phyloP scores from a whole-genome alignment of 768 basidiomycete species.

The Naganishia onofrii region DNA sequence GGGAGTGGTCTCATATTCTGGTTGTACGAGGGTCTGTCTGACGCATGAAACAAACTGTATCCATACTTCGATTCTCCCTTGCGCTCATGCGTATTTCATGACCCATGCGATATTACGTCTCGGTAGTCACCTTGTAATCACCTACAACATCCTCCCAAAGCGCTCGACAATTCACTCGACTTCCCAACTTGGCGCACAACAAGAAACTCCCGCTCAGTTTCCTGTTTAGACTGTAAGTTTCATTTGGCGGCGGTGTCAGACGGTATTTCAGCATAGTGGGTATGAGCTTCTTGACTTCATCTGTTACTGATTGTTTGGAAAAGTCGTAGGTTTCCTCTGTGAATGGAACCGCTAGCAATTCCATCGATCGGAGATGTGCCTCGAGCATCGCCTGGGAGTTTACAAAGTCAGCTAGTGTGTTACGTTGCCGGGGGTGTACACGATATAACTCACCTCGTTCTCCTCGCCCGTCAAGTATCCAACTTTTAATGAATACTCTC shows the following conservation, averaged over 20 bases:
- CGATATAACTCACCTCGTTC: conserved; percentile 61
- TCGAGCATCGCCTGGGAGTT: conserved; percentile 70
- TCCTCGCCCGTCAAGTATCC: conserved; percentile 90
- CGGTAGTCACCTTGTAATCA: conserved; percentile 46
- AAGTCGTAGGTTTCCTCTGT: conserved; percentile 76
- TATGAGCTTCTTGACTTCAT: conserved; percentile 72
- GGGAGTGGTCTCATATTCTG: neutral
- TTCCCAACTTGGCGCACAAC: conserved; percentile 62
- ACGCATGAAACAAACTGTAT: conserved; percentile 6
- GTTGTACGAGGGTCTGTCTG: conserved; percentile 10
- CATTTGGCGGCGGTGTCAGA: conserved; percentile 84
- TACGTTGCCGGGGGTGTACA: neutral
- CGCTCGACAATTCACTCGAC: conserved; percentile 67
- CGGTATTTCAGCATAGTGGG: conserved; percentile 86
- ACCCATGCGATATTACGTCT: neutral
- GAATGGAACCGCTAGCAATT: conserved; percentile 83
- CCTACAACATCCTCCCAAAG: conserved; percentile 72
- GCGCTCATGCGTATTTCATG: neutral
- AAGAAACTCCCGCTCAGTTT: conserved; percentile 56
- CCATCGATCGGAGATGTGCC: conserved; percentile 79
- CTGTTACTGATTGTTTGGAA: conserved; percentile 62
- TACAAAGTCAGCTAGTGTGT: neutral
- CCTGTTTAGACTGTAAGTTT: conserved; percentile 91
- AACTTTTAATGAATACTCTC: conserved; percentile 70
- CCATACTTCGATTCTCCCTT: neutral